A percentile compares a stretch with the other conserved stretches of the same genome.
These are phyloP conservation scores for Keithomyces neogunnii DNA, from an alignment of 2,329 filamentous ascomycete species.

Conservation along the genomic window DNA sequence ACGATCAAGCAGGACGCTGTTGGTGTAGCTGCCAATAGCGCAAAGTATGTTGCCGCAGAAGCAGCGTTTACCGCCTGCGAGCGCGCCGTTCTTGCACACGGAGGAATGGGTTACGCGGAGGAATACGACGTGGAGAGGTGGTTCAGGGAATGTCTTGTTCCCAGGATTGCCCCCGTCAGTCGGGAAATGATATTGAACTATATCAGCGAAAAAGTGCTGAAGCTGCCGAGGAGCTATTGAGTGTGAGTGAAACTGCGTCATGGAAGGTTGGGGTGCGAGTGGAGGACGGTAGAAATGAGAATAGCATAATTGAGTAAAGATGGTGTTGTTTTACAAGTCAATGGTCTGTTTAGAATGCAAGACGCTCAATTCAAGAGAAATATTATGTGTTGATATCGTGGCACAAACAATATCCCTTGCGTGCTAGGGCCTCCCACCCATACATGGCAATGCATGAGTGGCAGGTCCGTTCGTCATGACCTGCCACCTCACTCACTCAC, in stretches of 20 bases:
- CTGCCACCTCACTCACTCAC: not conserved
- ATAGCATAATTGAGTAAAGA: not conserved
- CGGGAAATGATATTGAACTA: constrained; percentile 72
- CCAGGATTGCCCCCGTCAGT: constrained; percentile 55
- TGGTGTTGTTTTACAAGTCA: too few species aligned
- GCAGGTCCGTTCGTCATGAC: too few species aligned
- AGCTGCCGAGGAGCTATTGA: constrained; percentile 59
- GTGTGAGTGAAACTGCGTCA: not conserved
- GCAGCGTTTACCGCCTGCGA: constrained; percentile 56
- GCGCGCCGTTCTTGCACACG: constrained; percentile 48
- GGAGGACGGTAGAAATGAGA: not conserved
- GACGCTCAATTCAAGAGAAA: too few species aligned
- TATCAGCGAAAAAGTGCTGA: constrained; percentile 59
- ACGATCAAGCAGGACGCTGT: constrained; percentile 46
- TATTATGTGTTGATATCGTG: too few species aligned
- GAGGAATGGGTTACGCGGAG: constrained; percentile 57
- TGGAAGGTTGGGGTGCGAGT: not conserved
- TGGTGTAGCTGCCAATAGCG: constrained; percentile 59
- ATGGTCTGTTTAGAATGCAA: too few species aligned
- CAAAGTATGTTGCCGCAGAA: constrained; percentile 62
- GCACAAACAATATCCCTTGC: too few species aligned
- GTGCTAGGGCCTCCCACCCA: not conserved
- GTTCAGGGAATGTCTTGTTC: constrained; percentile 56
- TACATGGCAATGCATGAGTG: not conserved
- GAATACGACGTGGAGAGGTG: constrained; percentile 60